These are phyloP conservation scores for Fusarium pseudograminearum DNA, from an alignment of 2,329 filamentous ascomycete species.

Conservation along the genomic window DNA sequence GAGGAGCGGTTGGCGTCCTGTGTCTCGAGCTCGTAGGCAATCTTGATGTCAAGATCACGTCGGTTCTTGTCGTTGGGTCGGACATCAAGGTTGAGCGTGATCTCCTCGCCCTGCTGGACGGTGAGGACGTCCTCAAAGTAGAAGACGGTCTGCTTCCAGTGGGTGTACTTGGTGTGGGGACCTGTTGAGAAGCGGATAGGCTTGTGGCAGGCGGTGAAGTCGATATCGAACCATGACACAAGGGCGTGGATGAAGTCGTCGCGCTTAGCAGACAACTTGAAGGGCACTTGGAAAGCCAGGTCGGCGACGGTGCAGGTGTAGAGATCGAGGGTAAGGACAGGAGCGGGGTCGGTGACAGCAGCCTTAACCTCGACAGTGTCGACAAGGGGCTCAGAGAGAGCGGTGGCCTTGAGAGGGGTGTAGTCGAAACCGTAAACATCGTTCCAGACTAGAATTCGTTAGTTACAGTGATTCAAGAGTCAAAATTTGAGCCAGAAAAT, in stretches of 20 bases:
- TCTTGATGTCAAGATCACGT: constrained; percentile 91
- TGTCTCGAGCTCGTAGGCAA: constrained; percentile 85
- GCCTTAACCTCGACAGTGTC: constrained; percentile 98
- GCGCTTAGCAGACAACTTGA: constrained; percentile 80
- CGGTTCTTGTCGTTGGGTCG: constrained; percentile 94
- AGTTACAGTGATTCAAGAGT: not conserved
- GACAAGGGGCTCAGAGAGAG: constrained; percentile 94
- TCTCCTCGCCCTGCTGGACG: constrained; percentile 85
- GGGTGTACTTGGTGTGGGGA: constrained; percentile 98
- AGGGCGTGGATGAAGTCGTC: constrained; percentile 97
- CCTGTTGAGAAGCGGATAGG: constrained; percentile 96
- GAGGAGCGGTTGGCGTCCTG: constrained; percentile 76
- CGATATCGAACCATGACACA: constrained; percentile 99
- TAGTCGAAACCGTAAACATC: constrained; percentile 99
- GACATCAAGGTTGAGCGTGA: constrained; percentile 80
- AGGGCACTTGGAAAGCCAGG: constrained; percentile 84
- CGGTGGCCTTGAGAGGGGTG: constrained; percentile 90
- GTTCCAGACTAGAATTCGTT: constrained; percentile 82
- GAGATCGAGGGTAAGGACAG: constrained; percentile 89
- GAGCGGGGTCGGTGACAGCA: constrained; percentile 89
- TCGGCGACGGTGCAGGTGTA: constrained; percentile 89
- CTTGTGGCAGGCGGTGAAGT: constrained; percentile 98
- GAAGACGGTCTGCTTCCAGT: constrained; percentile 99
- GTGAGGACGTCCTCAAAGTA: constrained; percentile 95
- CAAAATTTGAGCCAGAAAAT: not conserved